These are phyloP conservation scores for Kwoniella bestiolae DNA, from an alignment of 768 basidiomycete species.

Conservation along the genomic window DNA sequence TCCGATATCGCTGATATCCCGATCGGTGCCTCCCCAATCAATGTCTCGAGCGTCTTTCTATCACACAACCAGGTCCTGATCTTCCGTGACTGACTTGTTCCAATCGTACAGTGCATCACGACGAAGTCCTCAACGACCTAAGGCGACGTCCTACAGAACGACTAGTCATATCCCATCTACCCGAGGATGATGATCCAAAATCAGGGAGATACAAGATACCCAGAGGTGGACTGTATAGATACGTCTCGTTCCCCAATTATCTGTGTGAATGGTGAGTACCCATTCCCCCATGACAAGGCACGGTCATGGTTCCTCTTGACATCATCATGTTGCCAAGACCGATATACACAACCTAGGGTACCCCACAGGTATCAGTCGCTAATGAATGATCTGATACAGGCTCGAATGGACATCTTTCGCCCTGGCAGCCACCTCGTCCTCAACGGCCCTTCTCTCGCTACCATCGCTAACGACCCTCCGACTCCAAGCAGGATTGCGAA, in stretches of 20 bases:
- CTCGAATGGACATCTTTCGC: slow-evolving; percentile 89
- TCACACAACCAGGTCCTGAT: too few relatives aligned
- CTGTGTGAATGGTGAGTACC: slow-evolving; percentile 73
- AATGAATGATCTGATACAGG: slow-evolving; percentile 54
- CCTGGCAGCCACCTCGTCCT: slow-evolving; percentile 63
- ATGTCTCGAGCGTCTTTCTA: neutral
- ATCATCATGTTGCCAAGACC: too few relatives aligned
- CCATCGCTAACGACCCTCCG: neutral
- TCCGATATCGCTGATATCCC: neutral
- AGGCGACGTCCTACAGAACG: slow-evolving; percentile 60
- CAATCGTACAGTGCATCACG: slow-evolving; percentile 66
- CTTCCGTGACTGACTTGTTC: too few relatives aligned
- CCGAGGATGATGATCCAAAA: slow-evolving; percentile 40
- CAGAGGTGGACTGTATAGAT: slow-evolving; percentile 72
- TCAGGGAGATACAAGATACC: slow-evolving; percentile 61
- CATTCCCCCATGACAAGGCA: too few relatives aligned
- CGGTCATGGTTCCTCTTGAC: too few relatives aligned
- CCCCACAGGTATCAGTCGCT: too few relatives aligned
- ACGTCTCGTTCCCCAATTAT: slow-evolving; percentile 91
- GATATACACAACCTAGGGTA: too few relatives aligned
- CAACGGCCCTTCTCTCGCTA: slow-evolving; percentile 24
- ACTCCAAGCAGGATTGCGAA: neutral
- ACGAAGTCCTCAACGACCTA: slow-evolving; percentile 84
- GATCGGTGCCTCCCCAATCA: neutral
- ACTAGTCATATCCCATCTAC: slow-evolving; percentile 15